Percentiles rank a stretch among this genome's conserved stretches.
These are phyloP conservation scores for Populus alba DNA, from an alignment of 345 rosid species.

Conservation along the genomic window DNA sequence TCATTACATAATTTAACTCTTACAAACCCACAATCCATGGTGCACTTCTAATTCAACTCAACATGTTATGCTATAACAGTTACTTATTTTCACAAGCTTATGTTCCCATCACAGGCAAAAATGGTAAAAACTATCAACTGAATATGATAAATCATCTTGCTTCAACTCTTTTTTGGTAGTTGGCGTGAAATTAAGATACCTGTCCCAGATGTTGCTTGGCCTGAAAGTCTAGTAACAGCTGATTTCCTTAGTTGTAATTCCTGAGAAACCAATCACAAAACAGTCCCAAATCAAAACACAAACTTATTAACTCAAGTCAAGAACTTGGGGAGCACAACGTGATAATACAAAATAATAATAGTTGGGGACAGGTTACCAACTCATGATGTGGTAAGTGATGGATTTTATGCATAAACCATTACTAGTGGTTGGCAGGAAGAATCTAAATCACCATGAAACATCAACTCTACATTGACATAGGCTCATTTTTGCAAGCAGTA, in stretches of 20 bases:
- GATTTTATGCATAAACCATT: no score
- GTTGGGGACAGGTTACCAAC: no score
- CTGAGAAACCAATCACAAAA: background rate
- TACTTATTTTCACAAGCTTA: background rate
- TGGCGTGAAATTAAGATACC: conserved; percentile 4
- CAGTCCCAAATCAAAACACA: background rate
- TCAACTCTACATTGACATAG: no score
- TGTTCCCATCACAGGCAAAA: background rate
- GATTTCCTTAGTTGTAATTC: conserved; percentile 15
- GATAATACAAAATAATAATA: background rate
- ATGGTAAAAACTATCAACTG: background rate
- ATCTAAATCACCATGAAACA: no score
- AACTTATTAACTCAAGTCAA: no score
- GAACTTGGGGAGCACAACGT: background rate
- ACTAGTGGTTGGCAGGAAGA: no score
- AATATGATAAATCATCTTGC: background rate
- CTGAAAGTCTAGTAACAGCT: conserved; percentile 2
- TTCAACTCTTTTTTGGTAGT: background rate
- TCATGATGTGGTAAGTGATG: no score
- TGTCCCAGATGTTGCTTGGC: background rate
- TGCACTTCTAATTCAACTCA: background rate
- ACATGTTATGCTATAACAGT: background rate
- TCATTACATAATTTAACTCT: background rate
- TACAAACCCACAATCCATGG: background rate
- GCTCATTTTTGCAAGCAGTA: no score